A percentile compares a stretch with the other conserved stretches of the same genome.
phyloP scores from a whole-genome alignment of 208 protist genomes.

The Perkinsela sp. region DNA sequence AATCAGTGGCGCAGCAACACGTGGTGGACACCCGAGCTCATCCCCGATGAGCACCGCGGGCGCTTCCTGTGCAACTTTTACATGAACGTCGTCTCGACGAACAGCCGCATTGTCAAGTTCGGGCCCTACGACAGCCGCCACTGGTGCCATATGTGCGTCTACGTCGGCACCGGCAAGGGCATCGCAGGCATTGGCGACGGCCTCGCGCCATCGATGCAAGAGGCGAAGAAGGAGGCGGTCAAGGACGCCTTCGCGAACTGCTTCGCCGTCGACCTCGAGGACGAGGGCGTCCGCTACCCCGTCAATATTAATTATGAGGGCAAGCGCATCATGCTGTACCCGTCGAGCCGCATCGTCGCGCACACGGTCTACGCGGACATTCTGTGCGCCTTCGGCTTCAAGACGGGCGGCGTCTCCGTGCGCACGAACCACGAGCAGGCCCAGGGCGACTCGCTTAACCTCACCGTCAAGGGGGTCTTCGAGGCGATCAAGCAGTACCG shows the following conservation, averaged over 20 bases:
- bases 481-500: constrained; percentile 56
- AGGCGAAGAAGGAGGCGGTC: constrained; percentile 62
- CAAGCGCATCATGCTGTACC: constrained; percentile 53
- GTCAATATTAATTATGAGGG: constrained; percentile 61
- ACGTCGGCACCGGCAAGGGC: constrained; percentile 61
- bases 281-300: constrained; percentile 70
- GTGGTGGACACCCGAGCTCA: constrained; percentile 64
- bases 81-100: constrained; percentile 60
- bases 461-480: constrained; percentile 63
- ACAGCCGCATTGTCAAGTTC: constrained; percentile 72
- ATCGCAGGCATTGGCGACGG: constrained; percentile 60
- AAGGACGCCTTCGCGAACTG: constrained; percentile 60
- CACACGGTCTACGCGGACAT: constrained; percentile 66
- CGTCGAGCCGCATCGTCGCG: constrained; percentile 50
- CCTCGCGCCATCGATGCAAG: constrained; percentile 53
- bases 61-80: constrained; percentile 73
- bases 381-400: constrained; percentile 70
- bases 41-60: constrained; percentile 60
- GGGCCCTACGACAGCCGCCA: constrained; percentile 66
- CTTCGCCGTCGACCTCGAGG: constrained; percentile 65
- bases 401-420: constrained; percentile 53
- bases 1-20: constrained; percentile 74
- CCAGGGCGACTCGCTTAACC: constrained; percentile 14
- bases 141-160: constrained; percentile 69
- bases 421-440: constrained; percentile 56